These are phyloP conservation scores for Neopestalotiopsis sp. DNA, from an alignment of 2,329 filamentous ascomycete species.

Conservation along the genomic window DNA sequence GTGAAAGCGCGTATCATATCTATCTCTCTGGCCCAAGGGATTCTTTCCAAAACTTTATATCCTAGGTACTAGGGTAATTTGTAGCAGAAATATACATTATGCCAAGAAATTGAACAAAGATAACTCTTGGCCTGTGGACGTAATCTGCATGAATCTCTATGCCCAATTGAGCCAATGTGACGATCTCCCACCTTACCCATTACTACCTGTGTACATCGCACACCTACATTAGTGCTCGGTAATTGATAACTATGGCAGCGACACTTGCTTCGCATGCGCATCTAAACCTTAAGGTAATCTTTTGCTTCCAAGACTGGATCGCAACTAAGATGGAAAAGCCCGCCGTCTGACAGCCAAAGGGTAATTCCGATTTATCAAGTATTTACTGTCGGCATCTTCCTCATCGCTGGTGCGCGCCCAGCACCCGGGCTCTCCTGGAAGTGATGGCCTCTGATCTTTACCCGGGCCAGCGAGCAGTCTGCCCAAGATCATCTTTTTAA, in stretches of 20 bases:
- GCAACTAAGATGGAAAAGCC: neutral
- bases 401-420: neutral
- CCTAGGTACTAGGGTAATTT: too few relatives aligned
- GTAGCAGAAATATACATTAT: neutral
- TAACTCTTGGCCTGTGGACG: neutral
- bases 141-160: neutral
- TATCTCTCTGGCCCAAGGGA: too few relatives aligned
- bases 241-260: neutral
- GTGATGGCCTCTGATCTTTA: too few relatives aligned
- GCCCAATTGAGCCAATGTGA: neutral
- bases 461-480: neutral
- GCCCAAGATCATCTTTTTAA: neutral
- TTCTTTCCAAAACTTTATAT: too few relatives aligned
- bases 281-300: conserved; percentile 1
- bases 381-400: neutral
- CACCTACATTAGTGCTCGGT: neutral
- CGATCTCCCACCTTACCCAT: neutral
- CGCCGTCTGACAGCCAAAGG: neutral
- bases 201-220: too few relatives aligned
- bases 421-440: too few relatives aligned
- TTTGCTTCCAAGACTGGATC: neutral
- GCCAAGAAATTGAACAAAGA: neutral
- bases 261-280: neutral
- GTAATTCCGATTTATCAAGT: neutral
- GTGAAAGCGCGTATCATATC: too few relatives aligned